Evolutionary conservation across 495 filamentous ascomycete genomes (phyloP).

Genomic region (Podospora comata): DNA sequence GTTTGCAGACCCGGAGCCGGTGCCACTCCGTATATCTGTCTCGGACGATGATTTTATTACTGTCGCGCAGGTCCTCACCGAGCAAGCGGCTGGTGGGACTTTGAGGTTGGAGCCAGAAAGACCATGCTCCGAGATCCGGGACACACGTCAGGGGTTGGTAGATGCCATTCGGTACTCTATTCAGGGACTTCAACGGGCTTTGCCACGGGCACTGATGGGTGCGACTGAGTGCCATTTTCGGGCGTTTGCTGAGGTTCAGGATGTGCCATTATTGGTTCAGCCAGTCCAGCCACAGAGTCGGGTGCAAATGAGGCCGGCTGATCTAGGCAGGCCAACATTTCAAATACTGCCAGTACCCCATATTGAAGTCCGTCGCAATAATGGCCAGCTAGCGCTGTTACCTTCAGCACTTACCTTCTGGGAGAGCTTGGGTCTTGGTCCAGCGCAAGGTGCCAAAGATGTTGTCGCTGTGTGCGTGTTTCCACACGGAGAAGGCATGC

Average conservation of each 20-base stretch:
- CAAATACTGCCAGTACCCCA: conserved; percentile 60
- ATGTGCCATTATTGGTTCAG: conserved; percentile 46
- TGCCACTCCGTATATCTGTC: conserved; percentile 38
- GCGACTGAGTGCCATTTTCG: conserved; percentile 42
- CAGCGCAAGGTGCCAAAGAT: conserved; percentile 74
- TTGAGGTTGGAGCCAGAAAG: conserved; percentile 26
- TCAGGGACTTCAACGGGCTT: conserved; percentile 36
- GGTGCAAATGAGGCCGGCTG: conserved; percentile 44
- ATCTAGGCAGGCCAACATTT: conserved; percentile 39
- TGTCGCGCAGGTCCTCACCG: conserved; percentile 59
- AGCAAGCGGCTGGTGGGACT: conserved; percentile 52
- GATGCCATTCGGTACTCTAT: conserved; percentile 40
- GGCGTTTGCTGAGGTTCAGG: conserved; percentile 50
- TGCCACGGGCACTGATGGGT: conserved; percentile 39
- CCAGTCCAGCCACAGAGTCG: conserved; percentile 42
- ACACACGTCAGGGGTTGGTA: conserved; percentile 36
- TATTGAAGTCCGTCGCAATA: conserved; percentile 72
- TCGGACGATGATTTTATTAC: conserved; percentile 53
- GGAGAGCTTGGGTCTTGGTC: conserved; percentile 83
- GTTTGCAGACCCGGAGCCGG: conserved; percentile 50
- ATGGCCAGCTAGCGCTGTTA: conserved; percentile 69
- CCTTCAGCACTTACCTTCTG: conserved; percentile 82
- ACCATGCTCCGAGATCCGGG: conserved; percentile 14
- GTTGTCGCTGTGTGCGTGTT: conserved; percentile 77
- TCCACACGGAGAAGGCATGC: conserved; percentile 57